A percentile compares a stretch with the other conserved stretches of the same genome.
Conservation (phyloP, 768 basidiomycete genomes). For the Inosperma sp. region DNA sequence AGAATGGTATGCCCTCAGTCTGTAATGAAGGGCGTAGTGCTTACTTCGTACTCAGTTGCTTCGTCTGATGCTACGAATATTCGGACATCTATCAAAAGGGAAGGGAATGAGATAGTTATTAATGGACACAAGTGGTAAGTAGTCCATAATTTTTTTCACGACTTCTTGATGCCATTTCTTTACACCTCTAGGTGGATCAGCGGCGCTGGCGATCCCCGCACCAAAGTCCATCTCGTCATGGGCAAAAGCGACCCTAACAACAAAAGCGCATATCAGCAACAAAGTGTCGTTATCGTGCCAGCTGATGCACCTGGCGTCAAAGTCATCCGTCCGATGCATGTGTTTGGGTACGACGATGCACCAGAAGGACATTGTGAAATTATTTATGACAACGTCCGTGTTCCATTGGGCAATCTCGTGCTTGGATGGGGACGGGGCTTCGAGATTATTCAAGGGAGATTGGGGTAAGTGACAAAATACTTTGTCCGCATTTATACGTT, state of each 20-base stretch:
- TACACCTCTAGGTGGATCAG: conserved; percentile 82
- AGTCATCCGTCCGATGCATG: conserved; percentile 86
- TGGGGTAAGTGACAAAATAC: conserved; percentile 55
- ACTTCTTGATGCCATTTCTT: not conserved
- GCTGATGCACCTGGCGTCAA: conserved; percentile 82
- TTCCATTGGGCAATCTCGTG: conserved; percentile 78
- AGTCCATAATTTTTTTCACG: not conserved
- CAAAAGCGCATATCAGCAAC: conserved; percentile 70
- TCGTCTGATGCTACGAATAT: conserved; percentile 97
- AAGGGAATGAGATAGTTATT: conserved; percentile 86
- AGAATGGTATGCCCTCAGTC: conserved; percentile 51
- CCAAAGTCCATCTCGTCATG: conserved; percentile 87
- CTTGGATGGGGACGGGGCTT: conserved; percentile 95
- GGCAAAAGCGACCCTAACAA: conserved; percentile 91
- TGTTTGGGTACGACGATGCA: conserved; percentile 93
- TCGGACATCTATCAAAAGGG: conserved; percentile 75
- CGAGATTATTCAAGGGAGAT: conserved; percentile 95
- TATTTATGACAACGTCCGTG: conserved; percentile 88
- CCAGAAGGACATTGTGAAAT: conserved; percentile 97
- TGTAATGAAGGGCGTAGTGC: not conserved
- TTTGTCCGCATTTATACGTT: not conserved
- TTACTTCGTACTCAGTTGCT: conserved; percentile 50
- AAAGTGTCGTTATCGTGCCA: conserved; percentile 95
- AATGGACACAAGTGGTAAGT: conserved; percentile 93
- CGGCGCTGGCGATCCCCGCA: conserved; percentile 91